These are phyloP conservation scores for Calonectria fujianensis DNA, from an alignment of 2,329 filamentous ascomycete genomes.

Conservation along the genomic window DNA sequence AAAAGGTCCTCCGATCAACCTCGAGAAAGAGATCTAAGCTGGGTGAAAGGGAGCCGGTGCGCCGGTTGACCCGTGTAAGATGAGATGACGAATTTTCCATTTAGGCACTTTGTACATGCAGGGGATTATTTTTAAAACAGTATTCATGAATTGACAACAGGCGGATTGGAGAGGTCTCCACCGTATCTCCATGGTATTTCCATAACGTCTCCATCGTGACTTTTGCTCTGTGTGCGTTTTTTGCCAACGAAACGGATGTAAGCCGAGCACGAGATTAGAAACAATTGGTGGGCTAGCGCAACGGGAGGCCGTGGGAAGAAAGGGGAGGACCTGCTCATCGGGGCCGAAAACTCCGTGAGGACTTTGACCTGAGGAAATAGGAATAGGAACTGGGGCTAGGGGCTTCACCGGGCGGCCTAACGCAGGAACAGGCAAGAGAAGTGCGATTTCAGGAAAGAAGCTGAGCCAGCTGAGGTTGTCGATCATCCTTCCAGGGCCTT, in stretches of 20 bases:
- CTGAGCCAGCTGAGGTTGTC: conserved; percentile 12
- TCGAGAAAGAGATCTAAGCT: conserved; percentile 5
- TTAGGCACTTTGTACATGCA: conserved; percentile 22
- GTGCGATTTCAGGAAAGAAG: conserved; percentile 20
- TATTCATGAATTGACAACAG: conserved; percentile 12
- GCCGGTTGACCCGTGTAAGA: conserved; percentile 33
- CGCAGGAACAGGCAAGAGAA: conserved; percentile 28
- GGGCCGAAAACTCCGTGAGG: conserved; percentile 4
- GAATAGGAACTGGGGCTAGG: not conserved
- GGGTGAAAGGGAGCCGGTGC: conserved; percentile 6
- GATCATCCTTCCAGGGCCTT: conserved; percentile 15
- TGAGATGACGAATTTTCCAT: conserved; percentile 28
- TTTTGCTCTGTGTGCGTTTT: not conserved
- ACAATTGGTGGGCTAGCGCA: conserved; percentile 7
- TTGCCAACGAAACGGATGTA: conserved; percentile 6
- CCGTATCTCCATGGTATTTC: conserved; percentile 19
- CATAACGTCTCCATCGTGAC: conserved; percentile 6
- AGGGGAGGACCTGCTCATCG: not conserved
- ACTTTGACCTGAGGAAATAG: conserved; percentile 24
- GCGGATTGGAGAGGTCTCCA: conserved; percentile 7
- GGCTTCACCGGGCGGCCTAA: conserved; percentile 1
- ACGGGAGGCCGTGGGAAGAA: not conserved
- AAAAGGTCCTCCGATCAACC: conserved; percentile 9
- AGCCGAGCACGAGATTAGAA: conserved; percentile 3
- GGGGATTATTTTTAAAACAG: conserved; percentile 27